These are phyloP conservation scores for Tulasnella sp. DNA, from an alignment of 768 basidiomycete species.

Conservation along the genomic window DNA sequence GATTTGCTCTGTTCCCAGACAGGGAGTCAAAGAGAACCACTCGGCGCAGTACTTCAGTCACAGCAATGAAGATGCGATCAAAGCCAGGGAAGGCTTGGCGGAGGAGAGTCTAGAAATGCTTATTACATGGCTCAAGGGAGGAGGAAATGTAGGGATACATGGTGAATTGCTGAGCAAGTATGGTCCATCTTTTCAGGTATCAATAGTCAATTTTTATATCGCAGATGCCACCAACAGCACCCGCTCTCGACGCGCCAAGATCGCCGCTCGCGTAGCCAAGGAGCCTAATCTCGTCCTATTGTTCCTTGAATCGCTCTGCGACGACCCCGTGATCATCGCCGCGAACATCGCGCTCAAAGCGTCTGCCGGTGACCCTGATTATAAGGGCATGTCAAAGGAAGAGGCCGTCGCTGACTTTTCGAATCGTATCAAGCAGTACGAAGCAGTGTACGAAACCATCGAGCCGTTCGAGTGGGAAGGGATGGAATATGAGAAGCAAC, in stretches of 20 bases:
- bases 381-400: slow-evolving; percentile 76
- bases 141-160: slow-evolving; percentile 96
- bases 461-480: slow-evolving; percentile 27
- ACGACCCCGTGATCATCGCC: slow-evolving; percentile 88
- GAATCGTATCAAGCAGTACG: slow-evolving; percentile 84
- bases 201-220: neutral
- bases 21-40: slow-evolving; percentile 83
- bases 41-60: slow-evolving; percentile 85
- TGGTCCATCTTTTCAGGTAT: neutral
- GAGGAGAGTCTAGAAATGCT: slow-evolving; percentile 90
- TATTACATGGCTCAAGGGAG: slow-evolving; percentile 88
- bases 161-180: slow-evolving; percentile 50
- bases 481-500: neutral
- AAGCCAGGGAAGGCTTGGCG: slow-evolving; percentile 68
- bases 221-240: slow-evolving; percentile 96
- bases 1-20: slow-evolving; percentile 31
- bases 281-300: slow-evolving; percentile 83
- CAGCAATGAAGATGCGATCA: slow-evolving; percentile 64
- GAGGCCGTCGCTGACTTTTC: slow-evolving; percentile 84
- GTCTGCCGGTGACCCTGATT: slow-evolving; percentile 93
- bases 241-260: slow-evolving; percentile 62
- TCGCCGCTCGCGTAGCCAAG: slow-evolving; percentile 68
- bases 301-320: slow-evolving; percentile 91
- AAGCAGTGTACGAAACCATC: slow-evolving; percentile 91
- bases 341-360: slow-evolving; percentile 96